Evolutionary conservation across 352 stramenopile species (phyloP).

Genomic region (Phytophthora cactorum): DNA sequence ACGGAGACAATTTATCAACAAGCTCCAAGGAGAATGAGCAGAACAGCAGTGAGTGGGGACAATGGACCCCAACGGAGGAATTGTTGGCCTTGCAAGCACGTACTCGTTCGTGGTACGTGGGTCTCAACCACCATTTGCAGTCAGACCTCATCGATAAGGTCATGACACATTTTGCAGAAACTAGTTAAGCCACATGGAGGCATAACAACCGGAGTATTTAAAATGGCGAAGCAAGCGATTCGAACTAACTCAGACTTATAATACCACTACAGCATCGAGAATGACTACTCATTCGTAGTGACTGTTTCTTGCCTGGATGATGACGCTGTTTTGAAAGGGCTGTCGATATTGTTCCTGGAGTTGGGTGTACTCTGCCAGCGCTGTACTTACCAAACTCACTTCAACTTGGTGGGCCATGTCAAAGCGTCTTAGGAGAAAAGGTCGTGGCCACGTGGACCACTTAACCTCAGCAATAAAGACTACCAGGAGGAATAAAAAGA

Average conservation of each 20-base stretch:
- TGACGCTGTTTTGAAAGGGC: no score
- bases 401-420: no score
- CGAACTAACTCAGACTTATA: no score
- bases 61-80: constrained; percentile 41
- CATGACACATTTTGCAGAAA: constrained; percentile 39
- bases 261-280: no score
- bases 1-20: constrained; percentile 1
- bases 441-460: background rate
- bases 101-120: constrained; percentile 45
- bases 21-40: background rate
- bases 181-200: constrained; percentile 5
- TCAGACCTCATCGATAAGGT: constrained; percentile 46
- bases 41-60: constrained; percentile 15
- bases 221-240: background rate
- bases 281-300: no score
- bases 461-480: background rate
- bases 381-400: no score
- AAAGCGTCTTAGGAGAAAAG: background rate
- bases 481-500: background rate
- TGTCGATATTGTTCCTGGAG: no score
- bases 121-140: constrained; percentile 53
- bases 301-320: no score
- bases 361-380: no score
- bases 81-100: constrained; percentile 42
- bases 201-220: constrained; percentile 6